A percentile compares a stretch with the other conserved stretches of the same genome.
Conservation (phyloP, 2,329 filamentous ascomycete species). For the Claviceps quebecensis region DNA sequence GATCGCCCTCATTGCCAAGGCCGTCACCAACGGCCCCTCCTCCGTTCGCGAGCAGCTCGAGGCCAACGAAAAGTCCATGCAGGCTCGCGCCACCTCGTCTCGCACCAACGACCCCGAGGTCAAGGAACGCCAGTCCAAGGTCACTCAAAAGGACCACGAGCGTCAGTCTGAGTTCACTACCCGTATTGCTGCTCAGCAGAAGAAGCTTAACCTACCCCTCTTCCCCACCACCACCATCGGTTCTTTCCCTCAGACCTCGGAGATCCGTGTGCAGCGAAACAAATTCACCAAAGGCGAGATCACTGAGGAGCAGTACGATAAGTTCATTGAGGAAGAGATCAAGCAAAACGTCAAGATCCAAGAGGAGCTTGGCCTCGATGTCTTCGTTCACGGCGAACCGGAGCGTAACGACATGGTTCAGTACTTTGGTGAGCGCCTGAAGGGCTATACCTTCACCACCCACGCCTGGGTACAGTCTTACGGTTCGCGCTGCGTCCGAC, state of each 20-base stretch:
- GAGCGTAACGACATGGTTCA: constrained; percentile 99
- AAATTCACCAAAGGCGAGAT: constrained; percentile 99
- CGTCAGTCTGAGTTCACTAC: constrained; percentile 78
- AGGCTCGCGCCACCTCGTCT: constrained; percentile 80
- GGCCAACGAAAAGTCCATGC: constrained; percentile 89
- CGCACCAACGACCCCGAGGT: constrained; percentile 95
- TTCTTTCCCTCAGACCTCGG: constrained; percentile 98
- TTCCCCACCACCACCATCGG: constrained; percentile 99
- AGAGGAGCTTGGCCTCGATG: constrained; percentile 93
- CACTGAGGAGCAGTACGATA: constrained; percentile 81
- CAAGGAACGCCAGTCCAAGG: constrained; percentile 87
- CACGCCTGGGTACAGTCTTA: constrained; percentile 98
- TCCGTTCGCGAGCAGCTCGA: constrained; percentile 79
- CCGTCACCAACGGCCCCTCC: constrained; percentile 82
- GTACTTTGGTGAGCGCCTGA: constrained; percentile 96
- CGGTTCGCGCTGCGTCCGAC: constrained; percentile 94
- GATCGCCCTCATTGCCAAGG: constrained; percentile 89
- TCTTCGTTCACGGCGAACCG: constrained; percentile 96
- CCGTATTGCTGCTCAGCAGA: constrained; percentile 79
- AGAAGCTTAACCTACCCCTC: constrained; percentile 81
- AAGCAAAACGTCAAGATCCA: constrained; percentile 89
- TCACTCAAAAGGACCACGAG: constrained; percentile 75
- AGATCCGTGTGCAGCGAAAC: constrained; percentile 92
- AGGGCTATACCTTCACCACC: constrained; percentile 97
- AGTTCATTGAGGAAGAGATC: constrained; percentile 99